A percentile compares a stretch with the other conserved stretches of the same genome.
These are phyloP conservation scores for Adansonia madagascariensis DNA, from an alignment of 441 rosid genomes.

Conservation along the genomic window DNA sequence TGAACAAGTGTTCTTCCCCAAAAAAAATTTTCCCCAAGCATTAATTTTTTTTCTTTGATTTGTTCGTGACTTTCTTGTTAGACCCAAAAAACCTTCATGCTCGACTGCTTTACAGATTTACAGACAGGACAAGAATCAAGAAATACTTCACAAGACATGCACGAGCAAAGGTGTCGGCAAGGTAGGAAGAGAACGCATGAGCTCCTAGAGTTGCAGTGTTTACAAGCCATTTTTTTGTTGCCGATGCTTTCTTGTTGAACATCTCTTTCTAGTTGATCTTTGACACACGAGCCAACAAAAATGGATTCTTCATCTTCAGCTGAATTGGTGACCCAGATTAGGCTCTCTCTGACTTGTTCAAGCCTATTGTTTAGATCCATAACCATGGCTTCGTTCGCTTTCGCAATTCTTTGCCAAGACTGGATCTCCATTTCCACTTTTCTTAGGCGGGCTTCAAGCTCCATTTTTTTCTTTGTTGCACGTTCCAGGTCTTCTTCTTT, in stretches of 20 bases:
- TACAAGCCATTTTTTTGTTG: conserved; percentile 33
- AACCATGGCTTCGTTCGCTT: conserved; percentile 45
- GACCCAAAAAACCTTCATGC: conserved; percentile 47
- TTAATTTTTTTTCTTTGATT: no score
- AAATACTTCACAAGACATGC: conserved; percentile 49
- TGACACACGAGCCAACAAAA: no score
- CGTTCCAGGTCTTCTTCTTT: conserved; percentile 31
- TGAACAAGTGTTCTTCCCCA: no score
- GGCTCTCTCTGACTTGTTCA: conserved; percentile 32
- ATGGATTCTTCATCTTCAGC: no score
- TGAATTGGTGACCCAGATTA: no score
- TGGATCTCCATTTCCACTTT: conserved; percentile 42
- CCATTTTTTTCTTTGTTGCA: conserved; percentile 41
- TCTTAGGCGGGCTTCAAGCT: conserved; percentile 48
- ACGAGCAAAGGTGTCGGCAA: conserved; percentile 58
- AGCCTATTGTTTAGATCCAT: conserved; percentile 42
- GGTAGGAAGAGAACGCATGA: conserved; percentile 51
- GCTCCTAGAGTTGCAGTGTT: conserved; percentile 41
- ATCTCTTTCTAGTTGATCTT: no score
- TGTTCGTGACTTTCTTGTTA: conserved; percentile 18
- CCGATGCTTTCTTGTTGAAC: no score
- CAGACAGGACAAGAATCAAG: conserved; percentile 56
- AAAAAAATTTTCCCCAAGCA: no score
- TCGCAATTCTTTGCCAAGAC: conserved; percentile 44
- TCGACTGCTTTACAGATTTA: conserved; percentile 46